Percentiles rank a stretch among this genome's conserved stretches.
These are phyloP conservation scores for Seiridium cupressi DNA, from an alignment of 2,329 filamentous ascomycete genomes.

Conservation along the genomic window DNA sequence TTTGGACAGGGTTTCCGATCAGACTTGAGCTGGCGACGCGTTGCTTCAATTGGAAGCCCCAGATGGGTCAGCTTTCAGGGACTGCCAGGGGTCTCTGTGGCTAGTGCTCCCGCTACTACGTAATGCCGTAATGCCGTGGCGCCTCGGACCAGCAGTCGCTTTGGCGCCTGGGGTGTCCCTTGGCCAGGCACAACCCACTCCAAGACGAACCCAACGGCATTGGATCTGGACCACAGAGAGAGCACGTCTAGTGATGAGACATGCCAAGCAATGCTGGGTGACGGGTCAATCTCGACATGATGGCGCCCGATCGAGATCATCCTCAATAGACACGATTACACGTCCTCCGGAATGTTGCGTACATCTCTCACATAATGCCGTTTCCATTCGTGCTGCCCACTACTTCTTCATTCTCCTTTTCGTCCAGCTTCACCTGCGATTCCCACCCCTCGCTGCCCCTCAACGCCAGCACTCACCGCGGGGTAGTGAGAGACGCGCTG, in stretches of 20 bases:
- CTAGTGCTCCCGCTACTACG: background rate
- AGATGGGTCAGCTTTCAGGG: background rate
- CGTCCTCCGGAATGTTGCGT: background rate
- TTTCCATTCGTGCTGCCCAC: conserved; percentile 87
- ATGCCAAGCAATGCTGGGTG: conserved; percentile 4
- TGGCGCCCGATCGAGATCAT: background rate
- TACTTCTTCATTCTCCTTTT: conserved; percentile 83
- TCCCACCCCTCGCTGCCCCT: conserved; percentile 89
- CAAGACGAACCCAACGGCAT: background rate
- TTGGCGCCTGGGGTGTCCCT: background rate
- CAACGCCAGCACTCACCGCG: conserved; percentile 77
- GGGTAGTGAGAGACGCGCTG: conserved; percentile 76
- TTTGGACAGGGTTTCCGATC: conserved; percentile 12
- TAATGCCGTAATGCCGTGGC: background rate
- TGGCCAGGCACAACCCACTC: background rate
- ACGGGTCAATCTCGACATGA: background rate
- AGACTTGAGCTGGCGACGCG: background rate
- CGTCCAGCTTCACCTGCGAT: conserved; percentile 70
- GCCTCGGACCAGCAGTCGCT: too few species aligned
- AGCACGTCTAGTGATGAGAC: conserved; percentile 4
- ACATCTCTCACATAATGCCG: conserved; percentile 62
- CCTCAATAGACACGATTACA: background rate
- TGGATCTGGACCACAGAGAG: background rate
- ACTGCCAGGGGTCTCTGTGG: background rate
- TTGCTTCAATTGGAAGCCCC: background rate